Evolutionary conservation across 2,329 filamentous ascomycete genomes (phyloP), one percentile per base, ranked within the genome.

Genomic region (Microcyclosporella mali): DNA sequence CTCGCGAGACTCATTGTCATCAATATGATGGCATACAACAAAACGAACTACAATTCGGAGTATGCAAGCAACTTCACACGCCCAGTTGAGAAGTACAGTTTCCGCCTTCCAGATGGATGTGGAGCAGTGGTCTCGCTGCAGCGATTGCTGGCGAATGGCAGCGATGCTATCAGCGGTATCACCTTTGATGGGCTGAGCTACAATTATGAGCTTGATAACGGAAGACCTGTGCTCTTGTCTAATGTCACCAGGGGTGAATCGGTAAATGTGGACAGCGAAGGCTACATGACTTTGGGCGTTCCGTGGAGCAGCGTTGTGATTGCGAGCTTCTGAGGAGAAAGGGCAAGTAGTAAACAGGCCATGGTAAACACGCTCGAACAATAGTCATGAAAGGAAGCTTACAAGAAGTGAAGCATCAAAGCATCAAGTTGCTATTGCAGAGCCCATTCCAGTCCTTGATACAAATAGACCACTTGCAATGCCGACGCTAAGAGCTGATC

Each of bases 141-240:
- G 55, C 63, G 78, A 18, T 59, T 83, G 25, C 57, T 67, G 37
- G 79, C 80, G 2, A 81, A 81, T 58, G 79, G 80, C 0, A 81
- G 76, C 49, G 77, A 83, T 62, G 78, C 79, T 7, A 72, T 81
- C 16, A 74, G 73, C 1, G 79, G 78, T 0, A 73, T 82, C 33
- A 75, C 76, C 0, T 82, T 73, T 65, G 76, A 82, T 58, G 79
- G 78, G 1, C 70, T 66, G 56, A 82, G 75, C 49, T 84, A 79
- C 50, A 77, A 82, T 53, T 73, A 72, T 45, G 78, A 82, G 59
- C 61, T 82, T 37, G 68, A 73, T 9, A 51, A 66, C 3, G 79
- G 78, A 0, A 63, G 58, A 56, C 75, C 78, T 2, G 74, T 79
- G 27, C 57, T 69, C 43, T 51, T 81, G 59, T 43, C 47, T 1